Evolutionary conservation across 306 rosid species (phyloP).

Genomic region (Canavalia gladiata): DNA sequence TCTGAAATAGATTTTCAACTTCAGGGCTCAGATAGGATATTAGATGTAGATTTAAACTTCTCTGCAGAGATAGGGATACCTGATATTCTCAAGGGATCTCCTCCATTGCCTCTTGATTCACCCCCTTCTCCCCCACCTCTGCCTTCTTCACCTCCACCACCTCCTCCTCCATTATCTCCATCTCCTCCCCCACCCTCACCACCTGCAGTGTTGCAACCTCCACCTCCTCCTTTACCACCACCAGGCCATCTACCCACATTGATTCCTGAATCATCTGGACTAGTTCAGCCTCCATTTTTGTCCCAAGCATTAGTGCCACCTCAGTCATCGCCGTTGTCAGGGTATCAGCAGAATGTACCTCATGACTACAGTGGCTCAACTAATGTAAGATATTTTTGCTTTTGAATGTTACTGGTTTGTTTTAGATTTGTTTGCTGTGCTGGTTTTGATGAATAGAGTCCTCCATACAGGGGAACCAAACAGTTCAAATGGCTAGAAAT

Average conservation of each 20-base stretch:
- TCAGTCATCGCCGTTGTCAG: slow-evolving; percentile 65
- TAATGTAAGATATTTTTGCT: slow-evolving; percentile 59
- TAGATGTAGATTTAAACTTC: slow-evolving; percentile 51
- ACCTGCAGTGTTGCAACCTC: slow-evolving; percentile 56
- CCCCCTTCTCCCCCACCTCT: slow-evolving; percentile 85
- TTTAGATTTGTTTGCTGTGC: slow-evolving; percentile 13
- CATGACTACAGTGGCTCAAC: slow-evolving; percentile 60
- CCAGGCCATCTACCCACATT: slow-evolving; percentile 59
- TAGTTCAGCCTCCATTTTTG: slow-evolving; percentile 55
- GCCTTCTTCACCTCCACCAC: slow-evolving; percentile 83
- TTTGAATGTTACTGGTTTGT: slow-evolving; percentile 7
- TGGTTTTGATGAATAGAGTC: slow-evolving; percentile 30
- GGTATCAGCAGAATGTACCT: slow-evolving; percentile 64
- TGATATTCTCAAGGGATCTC: slow-evolving; percentile 73
- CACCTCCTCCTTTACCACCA: slow-evolving; percentile 66
- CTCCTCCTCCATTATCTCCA: slow-evolving; percentile 56
- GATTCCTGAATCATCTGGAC: slow-evolving; percentile 62
- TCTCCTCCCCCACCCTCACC: slow-evolving; percentile 48
- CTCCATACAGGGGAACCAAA: slow-evolving; percentile 70
- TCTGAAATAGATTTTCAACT: slow-evolving; percentile 59
- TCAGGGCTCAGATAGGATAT: slow-evolving; percentile 51
- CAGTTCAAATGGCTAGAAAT: slow-evolving; percentile 67
- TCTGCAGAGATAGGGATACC: slow-evolving; percentile 51
- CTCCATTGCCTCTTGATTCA: slow-evolving; percentile 84
- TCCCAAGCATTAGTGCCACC: slow-evolving; percentile 64